phyloP scores from a whole-genome alignment of 352 stramenopile species.

The Phytophthora aleatoria region DNA sequence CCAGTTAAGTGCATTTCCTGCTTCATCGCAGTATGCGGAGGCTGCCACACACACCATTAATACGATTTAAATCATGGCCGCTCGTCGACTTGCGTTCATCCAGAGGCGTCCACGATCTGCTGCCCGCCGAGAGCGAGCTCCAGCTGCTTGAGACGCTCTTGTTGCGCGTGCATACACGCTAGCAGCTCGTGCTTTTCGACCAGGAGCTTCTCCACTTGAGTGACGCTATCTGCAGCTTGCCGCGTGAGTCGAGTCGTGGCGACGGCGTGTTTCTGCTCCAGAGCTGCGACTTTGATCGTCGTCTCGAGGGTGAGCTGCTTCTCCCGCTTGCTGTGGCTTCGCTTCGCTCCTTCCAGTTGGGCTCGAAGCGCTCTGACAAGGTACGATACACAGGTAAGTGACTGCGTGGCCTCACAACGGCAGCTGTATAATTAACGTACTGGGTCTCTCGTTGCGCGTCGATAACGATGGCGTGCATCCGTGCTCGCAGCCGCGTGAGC shows the following conservation, averaged over 20 bases:
- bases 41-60: slow-evolving; percentile 25
- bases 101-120: slow-evolving; percentile 43
- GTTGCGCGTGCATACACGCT: slow-evolving; percentile 38
- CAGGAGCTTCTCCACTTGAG: slow-evolving; percentile 47
- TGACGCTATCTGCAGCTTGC: slow-evolving; percentile 36
- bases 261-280: slow-evolving; percentile 56
- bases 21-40: slow-evolving; percentile 34
- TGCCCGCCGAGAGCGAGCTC: slow-evolving; percentile 54
- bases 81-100: slow-evolving; percentile 36
- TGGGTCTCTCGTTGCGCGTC: slow-evolving; percentile 50
- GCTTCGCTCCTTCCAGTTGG: slow-evolving; percentile 48
- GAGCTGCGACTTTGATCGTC: slow-evolving; percentile 44
- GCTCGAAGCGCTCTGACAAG: slow-evolving; percentile 44
- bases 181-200: slow-evolving; percentile 57
- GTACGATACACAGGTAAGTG: slow-evolving; percentile 16
- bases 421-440: slow-evolving; percentile 27
- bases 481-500: slow-evolving; percentile 51
- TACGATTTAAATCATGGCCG: slow-evolving; percentile 22
- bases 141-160: slow-evolving; percentile 55
- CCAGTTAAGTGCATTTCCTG: slow-evolving; percentile 26
- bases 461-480: slow-evolving; percentile 59
- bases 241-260: slow-evolving; percentile 47
- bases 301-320: slow-evolving; percentile 54
- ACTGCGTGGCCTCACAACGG: neutral
- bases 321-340: slow-evolving; percentile 44